These are phyloP conservation scores for Urochloa ruziziensis DNA, from an alignment of 176 grass and related monocot genomes.

Conservation along the genomic window DNA sequence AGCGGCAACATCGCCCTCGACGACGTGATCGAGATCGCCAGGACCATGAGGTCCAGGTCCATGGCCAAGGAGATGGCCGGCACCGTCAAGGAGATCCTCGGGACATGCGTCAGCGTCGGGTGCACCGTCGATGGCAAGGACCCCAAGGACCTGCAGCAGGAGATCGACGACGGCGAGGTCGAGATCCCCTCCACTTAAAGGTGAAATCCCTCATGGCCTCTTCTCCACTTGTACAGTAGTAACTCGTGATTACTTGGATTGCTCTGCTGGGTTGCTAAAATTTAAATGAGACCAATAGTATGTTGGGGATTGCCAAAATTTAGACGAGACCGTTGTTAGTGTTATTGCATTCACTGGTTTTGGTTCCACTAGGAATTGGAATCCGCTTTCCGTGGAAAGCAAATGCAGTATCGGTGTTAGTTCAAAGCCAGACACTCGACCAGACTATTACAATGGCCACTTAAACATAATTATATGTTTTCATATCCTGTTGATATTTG, in stretches of 20 bases:
- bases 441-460: neutral
- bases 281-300: neutral
- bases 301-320: neutral
- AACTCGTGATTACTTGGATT: neutral
- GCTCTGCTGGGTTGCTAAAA: neutral
- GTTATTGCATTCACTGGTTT: neutral
- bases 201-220: neutral
- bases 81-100: conserved; percentile 78
- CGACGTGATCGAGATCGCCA: conserved; percentile 73
- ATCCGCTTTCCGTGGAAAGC: neutral
- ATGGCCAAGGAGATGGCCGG: conserved; percentile 83
- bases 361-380: too few relatives aligned
- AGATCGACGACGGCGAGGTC: conserved; percentile 76
- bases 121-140: conserved; percentile 86
- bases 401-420: neutral
- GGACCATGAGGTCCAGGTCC: conserved; percentile 58
- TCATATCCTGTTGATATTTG: neutral
- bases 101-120: conserved; percentile 73
- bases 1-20: conserved; percentile 78
- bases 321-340: neutral
- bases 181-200: conserved; percentile 62
- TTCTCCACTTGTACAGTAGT: neutral
- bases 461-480: neutral
- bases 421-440: too few relatives aligned
- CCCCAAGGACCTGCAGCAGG: conserved; percentile 78